Base-by-base conservation (phyloP, 441 rosid genomes). In the Corymbia calophylla region DNA sequence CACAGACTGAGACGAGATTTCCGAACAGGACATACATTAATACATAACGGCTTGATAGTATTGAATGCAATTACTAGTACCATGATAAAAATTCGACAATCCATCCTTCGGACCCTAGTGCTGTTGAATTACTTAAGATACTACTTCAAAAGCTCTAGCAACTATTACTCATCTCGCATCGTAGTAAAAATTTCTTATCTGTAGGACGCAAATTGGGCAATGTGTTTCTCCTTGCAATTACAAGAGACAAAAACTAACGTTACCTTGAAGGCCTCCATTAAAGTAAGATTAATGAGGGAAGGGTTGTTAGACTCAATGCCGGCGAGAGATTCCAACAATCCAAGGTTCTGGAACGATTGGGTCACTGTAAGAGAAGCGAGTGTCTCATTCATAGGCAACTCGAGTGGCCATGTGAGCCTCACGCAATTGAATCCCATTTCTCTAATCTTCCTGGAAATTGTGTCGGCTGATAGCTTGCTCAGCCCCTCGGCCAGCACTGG, bases 231-330 rank as follows among this genome's bases (percentile, higher is more conserved):
- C 81, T 70, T 35, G 19, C 6, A 9, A 70, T 9, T 32, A 70
- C 25, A 9, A 35, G 13, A 70, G 80, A 35, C 81, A 29, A 62
- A 60, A 70, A 9, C 15, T 70, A 70, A 7, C 1, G 29, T 11
- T 60, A 89, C 88, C 82, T 82, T 89, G 55, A 18, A 89, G n/a
- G 90, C 90, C 14, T 89, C 90, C 18, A 89, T 89, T 9, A 60
- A 2, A 35, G 90, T 16, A 60, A 89, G 87, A 55, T 89, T 64
- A 53, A 62, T 23, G 12, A 62, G 32, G n/a, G 44, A 85, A 23
- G 90, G 90, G 81, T 89, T 89, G 39, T 82, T 60, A 49, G 73
- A 32, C 62, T 48, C 39, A 6, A 89, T 84, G 55, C 87, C 88
- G 5, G 14, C 10, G 17, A 89, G 54, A n/a, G 88, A 53, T 23